Evolutionary conservation across 306 rosid species (phyloP).

Genomic region (Glycine soja): DNA sequence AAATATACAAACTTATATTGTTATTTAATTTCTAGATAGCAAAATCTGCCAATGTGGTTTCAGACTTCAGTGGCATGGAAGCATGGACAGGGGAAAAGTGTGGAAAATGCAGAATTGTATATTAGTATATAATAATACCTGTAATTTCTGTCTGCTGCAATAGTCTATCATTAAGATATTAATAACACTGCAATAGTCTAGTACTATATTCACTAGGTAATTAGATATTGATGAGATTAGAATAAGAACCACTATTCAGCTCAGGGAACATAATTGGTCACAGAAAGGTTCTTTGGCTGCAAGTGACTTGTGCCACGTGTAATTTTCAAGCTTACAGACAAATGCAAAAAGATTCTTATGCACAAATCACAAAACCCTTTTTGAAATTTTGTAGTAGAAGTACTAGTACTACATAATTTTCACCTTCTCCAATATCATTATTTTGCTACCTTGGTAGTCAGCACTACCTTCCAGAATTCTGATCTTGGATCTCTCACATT

Average conservation of each 20-base stretch:
- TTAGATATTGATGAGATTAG: background rate
- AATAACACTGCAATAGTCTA: background rate
- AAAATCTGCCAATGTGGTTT: constrained; percentile 14
- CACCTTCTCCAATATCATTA: constrained; percentile 37
- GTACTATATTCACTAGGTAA: background rate
- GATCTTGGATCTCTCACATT: constrained; percentile 51
- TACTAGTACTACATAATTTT: constrained; percentile 19
- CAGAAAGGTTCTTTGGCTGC: constrained; percentile 35
- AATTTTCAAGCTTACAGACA: constrained; percentile 36
- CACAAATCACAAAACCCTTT: constrained; percentile 38
- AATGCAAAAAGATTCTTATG: constrained; percentile 44
- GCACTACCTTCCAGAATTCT: constrained; percentile 49
- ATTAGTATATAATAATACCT: background rate
- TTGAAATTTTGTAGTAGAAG: constrained; percentile 6
- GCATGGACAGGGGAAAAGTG: background rate
- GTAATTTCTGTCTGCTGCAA: background rate
- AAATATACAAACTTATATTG: background rate
- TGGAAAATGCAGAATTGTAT: background rate
- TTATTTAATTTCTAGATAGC: constrained; percentile 5
- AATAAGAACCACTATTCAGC: constrained; percentile 13
- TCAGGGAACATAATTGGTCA: background rate
- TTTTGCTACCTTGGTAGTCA: constrained; percentile 46
- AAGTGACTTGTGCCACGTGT: constrained; percentile 38
- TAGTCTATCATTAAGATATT: background rate
- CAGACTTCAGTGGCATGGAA: background rate